Evolutionary conservation across 345 rosid species (phyloP).

Genomic region (Acer yangbiense): DNA sequence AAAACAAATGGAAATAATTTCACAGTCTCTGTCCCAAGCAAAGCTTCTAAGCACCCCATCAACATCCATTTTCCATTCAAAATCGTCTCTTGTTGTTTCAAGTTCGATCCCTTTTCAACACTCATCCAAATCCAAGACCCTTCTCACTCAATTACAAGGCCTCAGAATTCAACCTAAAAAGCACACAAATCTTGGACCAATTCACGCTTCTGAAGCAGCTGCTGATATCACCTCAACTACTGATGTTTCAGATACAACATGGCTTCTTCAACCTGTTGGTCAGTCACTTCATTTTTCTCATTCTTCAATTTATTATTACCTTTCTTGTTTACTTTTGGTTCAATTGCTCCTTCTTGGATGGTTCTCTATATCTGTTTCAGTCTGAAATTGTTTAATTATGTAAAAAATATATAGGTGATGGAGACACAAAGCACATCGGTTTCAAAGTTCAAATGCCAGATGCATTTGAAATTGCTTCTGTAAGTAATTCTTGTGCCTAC

Average conservation of each 20-base stretch:
- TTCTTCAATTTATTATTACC: neutral
- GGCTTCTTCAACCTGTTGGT: constrained; percentile 95
- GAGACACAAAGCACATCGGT: constrained; percentile 83
- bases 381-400: no score
- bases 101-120: constrained; percentile 25
- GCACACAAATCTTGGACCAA: constrained; percentile 25
- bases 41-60: constrained; percentile 34
- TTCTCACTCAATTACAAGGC: constrained; percentile 26
- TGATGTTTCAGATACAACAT: constrained; percentile 40
- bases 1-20: constrained; percentile 37
- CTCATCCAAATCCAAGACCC: constrained; percentile 17
- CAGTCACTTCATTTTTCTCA: constrained; percentile 9
- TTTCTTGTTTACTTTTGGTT: neutral
- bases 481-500: constrained; percentile 31
- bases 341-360: no score
- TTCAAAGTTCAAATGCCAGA: constrained; percentile 70
- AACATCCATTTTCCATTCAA: constrained; percentile 29
- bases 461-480: constrained; percentile 76
- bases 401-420: constrained; percentile 57
- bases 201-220: constrained; percentile 49
- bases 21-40: constrained; percentile 26
- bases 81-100: constrained; percentile 28
- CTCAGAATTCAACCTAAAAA: constrained; percentile 28
- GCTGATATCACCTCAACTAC: constrained; percentile 38
- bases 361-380: no score